A percentile compares a stretch with the other conserved stretches of the same genome.
Evolutionary conservation across 257 asterid species (phyloP).

Genomic region (Nicotiana benthamiana): DNA sequence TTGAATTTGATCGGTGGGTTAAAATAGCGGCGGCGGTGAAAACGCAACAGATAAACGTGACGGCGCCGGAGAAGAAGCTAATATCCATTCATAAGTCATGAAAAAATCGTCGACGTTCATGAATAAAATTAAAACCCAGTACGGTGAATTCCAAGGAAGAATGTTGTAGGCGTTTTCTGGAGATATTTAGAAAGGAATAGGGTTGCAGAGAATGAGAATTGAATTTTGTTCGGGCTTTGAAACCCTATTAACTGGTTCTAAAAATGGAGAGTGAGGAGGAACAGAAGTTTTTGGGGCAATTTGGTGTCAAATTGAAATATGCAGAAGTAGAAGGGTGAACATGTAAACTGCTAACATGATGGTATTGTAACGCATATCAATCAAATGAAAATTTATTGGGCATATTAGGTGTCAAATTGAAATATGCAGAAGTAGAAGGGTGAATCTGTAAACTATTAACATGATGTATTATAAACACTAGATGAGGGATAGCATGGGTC

Average conservation of each 20-base stretch:
- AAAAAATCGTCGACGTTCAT: slow-evolving; percentile 32
- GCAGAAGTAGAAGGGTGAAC: not conserved
- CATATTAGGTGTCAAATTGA: not conserved
- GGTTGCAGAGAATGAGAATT: not conserved
- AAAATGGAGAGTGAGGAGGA: not conserved
- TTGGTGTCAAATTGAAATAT: not conserved
- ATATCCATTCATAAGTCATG: slow-evolving; percentile 64
- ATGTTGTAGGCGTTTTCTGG: not conserved
- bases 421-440: not conserved
- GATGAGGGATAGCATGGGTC: too few relatives aligned
- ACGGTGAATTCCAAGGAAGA: not conserved
- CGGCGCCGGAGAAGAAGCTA: slow-evolving; percentile 21
- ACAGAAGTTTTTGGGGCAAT: not conserved
- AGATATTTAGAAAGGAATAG: not conserved
- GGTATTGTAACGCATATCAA: too few relatives aligned
- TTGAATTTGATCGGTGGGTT: slow-evolving; percentile 20
- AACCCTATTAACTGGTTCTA: not conserved
- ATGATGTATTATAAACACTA: not conserved
- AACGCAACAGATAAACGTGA: slow-evolving; percentile 43
- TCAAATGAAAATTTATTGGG: too few relatives aligned
- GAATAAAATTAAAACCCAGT: slow-evolving; percentile 16
- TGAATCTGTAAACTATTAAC: not conserved
- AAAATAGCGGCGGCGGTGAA: slow-evolving; percentile 30
- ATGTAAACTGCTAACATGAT: not conserved
- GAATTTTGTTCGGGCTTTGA: too few relatives aligned